These are phyloP conservation scores for Mycena capillaripes DNA, from an alignment of 768 basidiomycete species.

Conservation along the genomic window DNA sequence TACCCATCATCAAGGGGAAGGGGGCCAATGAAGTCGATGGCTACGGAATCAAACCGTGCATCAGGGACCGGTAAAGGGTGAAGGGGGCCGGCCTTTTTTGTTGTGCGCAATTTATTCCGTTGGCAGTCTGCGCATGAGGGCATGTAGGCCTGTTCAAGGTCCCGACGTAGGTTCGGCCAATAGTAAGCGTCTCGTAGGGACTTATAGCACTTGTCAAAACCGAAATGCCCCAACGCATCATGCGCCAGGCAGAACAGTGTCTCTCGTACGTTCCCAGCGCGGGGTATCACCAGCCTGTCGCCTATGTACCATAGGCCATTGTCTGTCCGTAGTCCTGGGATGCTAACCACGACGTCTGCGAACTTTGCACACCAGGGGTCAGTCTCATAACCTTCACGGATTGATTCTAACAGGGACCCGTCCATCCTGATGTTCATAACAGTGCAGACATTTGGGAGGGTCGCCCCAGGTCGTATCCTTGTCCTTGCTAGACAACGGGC, in stretches of 20 bases:
- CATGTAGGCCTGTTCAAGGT: slow-evolving; percentile 50
- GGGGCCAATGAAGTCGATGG: slow-evolving; percentile 53
- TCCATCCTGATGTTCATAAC: background rate
- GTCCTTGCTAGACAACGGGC: background rate
- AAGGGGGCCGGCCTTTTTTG: slow-evolving; percentile 45
- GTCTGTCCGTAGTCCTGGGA: background rate
- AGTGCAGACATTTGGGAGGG: background rate
- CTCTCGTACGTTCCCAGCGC: slow-evolving; percentile 36
- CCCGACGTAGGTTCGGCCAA: slow-evolving; percentile 50
- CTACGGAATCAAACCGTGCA: slow-evolving; percentile 45
- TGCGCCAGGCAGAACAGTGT: slow-evolving; percentile 45
- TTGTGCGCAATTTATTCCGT: slow-evolving; percentile 48
- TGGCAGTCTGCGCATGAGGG: slow-evolving; percentile 50
- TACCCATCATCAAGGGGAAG: slow-evolving; percentile 48
- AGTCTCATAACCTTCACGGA: slow-evolving; percentile 2
- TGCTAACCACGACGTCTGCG: background rate
- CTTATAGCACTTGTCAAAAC: slow-evolving; percentile 48
- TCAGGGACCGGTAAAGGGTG: slow-evolving; percentile 45
- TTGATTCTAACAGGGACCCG: background rate
- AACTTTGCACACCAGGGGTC: slow-evolving; percentile 31
- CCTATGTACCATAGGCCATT: slow-evolving; percentile 44
- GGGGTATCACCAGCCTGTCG: slow-evolving; percentile 39
- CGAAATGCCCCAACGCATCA: slow-evolving; percentile 50
- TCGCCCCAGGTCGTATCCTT: background rate
- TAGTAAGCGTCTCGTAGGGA: slow-evolving; percentile 42